These are phyloP conservation scores for Colletotrichum sp. DNA, from an alignment of 2,329 filamentous ascomycete species.

Conservation along the genomic window DNA sequence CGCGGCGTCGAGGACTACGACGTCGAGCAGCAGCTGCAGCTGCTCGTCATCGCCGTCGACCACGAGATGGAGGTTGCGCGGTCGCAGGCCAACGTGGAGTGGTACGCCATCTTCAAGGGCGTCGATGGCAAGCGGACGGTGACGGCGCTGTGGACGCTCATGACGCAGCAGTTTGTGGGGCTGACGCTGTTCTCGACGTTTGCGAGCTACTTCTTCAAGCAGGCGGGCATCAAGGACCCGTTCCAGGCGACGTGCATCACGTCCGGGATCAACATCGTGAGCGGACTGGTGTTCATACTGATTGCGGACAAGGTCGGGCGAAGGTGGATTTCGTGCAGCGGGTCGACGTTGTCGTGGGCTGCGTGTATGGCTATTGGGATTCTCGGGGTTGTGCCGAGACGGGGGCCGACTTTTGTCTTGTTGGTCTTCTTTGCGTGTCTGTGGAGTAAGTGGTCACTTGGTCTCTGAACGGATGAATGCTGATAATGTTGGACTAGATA, in stretches of 20 bases:
- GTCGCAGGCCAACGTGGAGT: conserved; percentile 24
- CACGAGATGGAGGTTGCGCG: conserved; percentile 19
- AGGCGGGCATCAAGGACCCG: conserved; percentile 31
- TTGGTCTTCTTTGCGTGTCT: conserved; percentile 28
- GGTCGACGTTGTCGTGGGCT: conserved; percentile 20
- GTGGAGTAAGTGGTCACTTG: conserved; percentile 23
- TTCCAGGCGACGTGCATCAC: conserved; percentile 28
- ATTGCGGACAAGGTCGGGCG: conserved; percentile 23
- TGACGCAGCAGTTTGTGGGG: conserved; percentile 27
- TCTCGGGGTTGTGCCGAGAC: conserved; percentile 21
- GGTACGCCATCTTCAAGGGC: conserved; percentile 33
- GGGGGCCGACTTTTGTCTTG: conserved; percentile 16
- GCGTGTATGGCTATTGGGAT: conserved; percentile 23
- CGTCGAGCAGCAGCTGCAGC: conserved; percentile 31
- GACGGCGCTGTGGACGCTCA: conserved; percentile 31
- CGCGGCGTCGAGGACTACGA: conserved; percentile 31
- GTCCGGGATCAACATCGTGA: conserved; percentile 25
- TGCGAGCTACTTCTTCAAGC: conserved; percentile 37
- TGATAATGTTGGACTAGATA: conserved; percentile 14
- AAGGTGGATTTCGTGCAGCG: conserved; percentile 20
- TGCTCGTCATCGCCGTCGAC: conserved; percentile 24
- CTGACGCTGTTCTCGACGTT: conserved; percentile 26
- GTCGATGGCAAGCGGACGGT: conserved; percentile 32
- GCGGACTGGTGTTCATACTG: conserved; percentile 20
- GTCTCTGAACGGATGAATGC: background rate